Evolutionary conservation across 148 eudicot species (phyloP).

Genomic region (Rhododendron ovatum): DNA sequence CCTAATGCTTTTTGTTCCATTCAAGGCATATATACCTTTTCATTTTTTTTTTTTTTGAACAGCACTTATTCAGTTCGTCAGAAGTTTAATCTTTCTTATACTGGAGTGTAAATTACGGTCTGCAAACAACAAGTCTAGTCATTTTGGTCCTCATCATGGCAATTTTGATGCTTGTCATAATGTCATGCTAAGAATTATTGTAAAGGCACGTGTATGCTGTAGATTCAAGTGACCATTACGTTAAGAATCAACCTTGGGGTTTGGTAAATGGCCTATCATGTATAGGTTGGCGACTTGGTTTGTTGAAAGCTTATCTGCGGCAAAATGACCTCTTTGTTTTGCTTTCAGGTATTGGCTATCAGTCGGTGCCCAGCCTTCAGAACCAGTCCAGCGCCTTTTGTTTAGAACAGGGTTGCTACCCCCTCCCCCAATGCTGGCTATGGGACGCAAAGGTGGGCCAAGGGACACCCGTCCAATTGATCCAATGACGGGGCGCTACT

Average conservation of each 20-base stretch:
- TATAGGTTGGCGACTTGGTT: background rate
- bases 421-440: constrained; percentile 92
- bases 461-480: constrained; percentile 73
- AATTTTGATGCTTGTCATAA: background rate
- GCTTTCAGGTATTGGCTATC: constrained; percentile 73
- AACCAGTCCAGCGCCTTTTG: constrained; percentile 73
- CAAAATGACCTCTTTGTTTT: background rate
- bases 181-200: background rate
- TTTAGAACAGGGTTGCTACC: constrained; percentile 86
- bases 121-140: background rate
- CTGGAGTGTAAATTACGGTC: background rate
- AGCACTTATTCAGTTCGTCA: background rate
- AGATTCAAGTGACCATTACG: background rate
- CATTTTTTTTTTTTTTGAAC: background rate
- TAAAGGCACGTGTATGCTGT: background rate
- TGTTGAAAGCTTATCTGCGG: background rate
- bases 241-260: background rate
- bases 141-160: background rate
- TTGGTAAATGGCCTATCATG: background rate
- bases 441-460: constrained; percentile 87
- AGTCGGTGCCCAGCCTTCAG: constrained; percentile 95
- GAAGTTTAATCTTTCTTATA: background rate
- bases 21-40: background rate
- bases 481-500: constrained; percentile 68
- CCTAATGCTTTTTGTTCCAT: background rate